Conservation (phyloP, 2,329 filamentous ascomycete genomes). For the Thielaviopsis musarum region DNA sequence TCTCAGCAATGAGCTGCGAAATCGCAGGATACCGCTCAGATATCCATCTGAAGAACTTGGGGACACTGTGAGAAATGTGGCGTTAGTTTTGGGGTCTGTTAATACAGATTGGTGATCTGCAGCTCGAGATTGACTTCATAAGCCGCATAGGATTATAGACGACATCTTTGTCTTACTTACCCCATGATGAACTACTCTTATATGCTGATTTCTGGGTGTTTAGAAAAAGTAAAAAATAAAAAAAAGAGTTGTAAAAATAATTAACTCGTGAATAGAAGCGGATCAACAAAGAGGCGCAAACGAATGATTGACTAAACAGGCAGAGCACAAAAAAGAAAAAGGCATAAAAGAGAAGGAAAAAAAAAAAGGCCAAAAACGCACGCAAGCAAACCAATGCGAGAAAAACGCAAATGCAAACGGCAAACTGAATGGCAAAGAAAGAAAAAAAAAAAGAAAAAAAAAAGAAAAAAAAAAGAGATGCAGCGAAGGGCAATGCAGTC, state of each 20-base stretch:
- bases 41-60: conserved; percentile 97
- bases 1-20: conserved; percentile 95
- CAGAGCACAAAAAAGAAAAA: background rate
- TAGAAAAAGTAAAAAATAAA: no score
- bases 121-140: background rate
- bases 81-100: background rate
- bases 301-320: conserved; percentile 2
- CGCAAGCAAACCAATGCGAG: background rate
- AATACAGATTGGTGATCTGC: background rate
- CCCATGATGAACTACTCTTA: background rate
- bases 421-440: conserved; percentile 1
- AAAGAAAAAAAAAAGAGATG: conserved; percentile 3
- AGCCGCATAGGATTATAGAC: background rate
- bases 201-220: background rate
- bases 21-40: conserved; percentile 97
- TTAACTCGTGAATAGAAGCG: background rate
- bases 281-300: background rate
- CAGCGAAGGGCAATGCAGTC: conserved; percentile 11
- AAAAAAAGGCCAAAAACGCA: background rate
- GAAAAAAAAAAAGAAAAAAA: background rate
- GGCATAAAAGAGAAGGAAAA: background rate
- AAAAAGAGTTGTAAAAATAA: background rate
- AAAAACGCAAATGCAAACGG: background rate
- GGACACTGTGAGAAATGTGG: conserved; percentile 30
- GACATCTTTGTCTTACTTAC: background rate